Percentiles rank a stretch among this genome's conserved stretches.
phyloP scores from a whole-genome alignment of 2,329 filamentous ascomycete genomes.

The Scedosporium boydii region DNA sequence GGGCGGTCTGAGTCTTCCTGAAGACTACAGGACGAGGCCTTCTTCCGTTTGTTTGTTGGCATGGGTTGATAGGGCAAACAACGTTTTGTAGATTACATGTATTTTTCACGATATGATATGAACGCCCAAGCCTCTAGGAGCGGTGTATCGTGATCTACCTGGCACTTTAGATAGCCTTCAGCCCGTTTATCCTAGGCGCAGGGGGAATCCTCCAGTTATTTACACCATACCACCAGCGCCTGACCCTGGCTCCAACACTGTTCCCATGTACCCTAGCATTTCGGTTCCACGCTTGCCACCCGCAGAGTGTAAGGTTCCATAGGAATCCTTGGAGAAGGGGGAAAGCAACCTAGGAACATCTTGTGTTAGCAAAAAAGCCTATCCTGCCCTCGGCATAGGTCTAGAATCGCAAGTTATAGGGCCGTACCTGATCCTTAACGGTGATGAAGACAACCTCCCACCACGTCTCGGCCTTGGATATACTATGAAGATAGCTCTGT shows the following conservation, averaged over 20 bases:
- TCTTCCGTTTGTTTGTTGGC: too few species aligned
- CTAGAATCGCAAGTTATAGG: background rate
- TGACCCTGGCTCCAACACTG: constrained; percentile 63
- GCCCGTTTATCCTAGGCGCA: constrained; percentile 2
- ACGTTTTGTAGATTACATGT: background rate
- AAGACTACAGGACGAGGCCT: background rate
- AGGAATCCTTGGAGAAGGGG: constrained; percentile 78
- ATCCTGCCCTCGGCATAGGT: background rate
- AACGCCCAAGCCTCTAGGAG: background rate
- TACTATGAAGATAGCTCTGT: constrained; percentile 92
- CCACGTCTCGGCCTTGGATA: constrained; percentile 70
- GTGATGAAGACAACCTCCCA: constrained; percentile 78
- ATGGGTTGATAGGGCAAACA: background rate
- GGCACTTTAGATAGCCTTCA: background rate
- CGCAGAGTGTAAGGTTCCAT: constrained; percentile 77
- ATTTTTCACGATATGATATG: background rate
- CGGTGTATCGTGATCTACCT: background rate
- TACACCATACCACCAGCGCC: constrained; percentile 91
- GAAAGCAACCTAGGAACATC: constrained; percentile 57
- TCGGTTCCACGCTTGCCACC: constrained; percentile 86
- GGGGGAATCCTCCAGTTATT: constrained; percentile 77
- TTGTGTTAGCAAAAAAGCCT: background rate
- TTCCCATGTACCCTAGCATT: constrained; percentile 68
- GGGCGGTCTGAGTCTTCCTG: too few species aligned
- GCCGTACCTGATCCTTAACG: constrained; percentile 68